Evolutionary conservation across 179 eudicot genomes (phyloP), one percentile per base, ranked within the genome.

Genomic region (Pouteria campechiana): DNA sequence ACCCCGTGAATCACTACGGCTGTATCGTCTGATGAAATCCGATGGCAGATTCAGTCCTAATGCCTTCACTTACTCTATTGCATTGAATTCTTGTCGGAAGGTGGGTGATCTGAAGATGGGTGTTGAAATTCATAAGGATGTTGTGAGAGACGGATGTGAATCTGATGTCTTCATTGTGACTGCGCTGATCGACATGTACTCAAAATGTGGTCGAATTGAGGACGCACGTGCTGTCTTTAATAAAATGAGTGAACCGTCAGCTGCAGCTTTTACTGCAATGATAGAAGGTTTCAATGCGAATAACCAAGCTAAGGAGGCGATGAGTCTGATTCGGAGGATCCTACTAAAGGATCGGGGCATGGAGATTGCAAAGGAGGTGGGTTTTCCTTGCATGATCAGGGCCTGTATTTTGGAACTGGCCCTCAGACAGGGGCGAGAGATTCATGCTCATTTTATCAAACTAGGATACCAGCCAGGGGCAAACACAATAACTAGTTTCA

Each of bases 111-210:
- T 45, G 3, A 32, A 32, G n/a, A 17, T 3, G 5, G 50, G 50
- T 18, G 32, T 18, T 17, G 37, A 20, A 8, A 9, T 45, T 5
- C 50, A 45, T 16, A 27, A 25, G 3, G 30, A 45, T 6, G 32
- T 45, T 25, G 21, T 45, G 5, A 45, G 32, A 17, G 5, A 19
- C 32, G 50, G 50, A 11, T 45, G 18, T 31, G 50, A 45, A 3
- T 10, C 38, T 14, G 32, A 31, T 45, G 9, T 7, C 2, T 20
- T 45, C 6, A 18, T 45, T 20, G 37, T 22, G 10, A 39, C 46
- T 3, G 25, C 48, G 41, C 48, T 52, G 5, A 32, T 52, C 15
- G 48, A 41, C 34, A 32, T 41, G 44, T 52, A 52, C 28, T 41
- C 32, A 6, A 52, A 52, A 52, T 41, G 57, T 25, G 29, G 23